phyloP scores from a whole-genome alignment of 176 grass and related monocot species.

The Oryza coarctata region DNA sequence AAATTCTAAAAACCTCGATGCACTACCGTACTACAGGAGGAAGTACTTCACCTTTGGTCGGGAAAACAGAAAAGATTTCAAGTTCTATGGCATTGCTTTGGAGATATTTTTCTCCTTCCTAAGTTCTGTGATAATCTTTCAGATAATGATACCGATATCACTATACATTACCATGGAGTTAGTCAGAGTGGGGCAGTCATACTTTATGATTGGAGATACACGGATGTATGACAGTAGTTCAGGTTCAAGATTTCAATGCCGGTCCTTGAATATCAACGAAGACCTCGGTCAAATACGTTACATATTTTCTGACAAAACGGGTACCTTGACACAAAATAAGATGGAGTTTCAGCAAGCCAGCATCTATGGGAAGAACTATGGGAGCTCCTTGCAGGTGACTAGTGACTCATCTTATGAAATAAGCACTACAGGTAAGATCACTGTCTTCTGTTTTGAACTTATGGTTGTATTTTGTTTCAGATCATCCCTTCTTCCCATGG shows the following conservation, averaged over 20 bases:
- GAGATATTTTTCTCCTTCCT: constrained; percentile 99
- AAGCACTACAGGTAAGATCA: constrained; percentile 74
- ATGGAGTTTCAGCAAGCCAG: constrained; percentile 95
- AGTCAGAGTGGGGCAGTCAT: constrained; percentile 89
- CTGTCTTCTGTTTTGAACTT: constrained; percentile 18
- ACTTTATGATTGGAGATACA: constrained; percentile 98
- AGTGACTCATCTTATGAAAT: constrained; percentile 60
- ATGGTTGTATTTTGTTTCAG: constrained; percentile 6
- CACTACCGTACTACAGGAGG: constrained; percentile 91
- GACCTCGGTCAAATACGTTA: constrained; percentile 96
- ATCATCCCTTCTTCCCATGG: background rate
- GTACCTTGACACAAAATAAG: constrained; percentile 94
- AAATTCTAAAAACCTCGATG: constrained; percentile 76
- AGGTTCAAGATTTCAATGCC: constrained; percentile 96
- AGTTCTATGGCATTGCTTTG: constrained; percentile 86
- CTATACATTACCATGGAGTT: constrained; percentile 99
- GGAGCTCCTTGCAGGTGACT: constrained; percentile 63
- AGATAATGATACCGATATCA: constrained; percentile 99
- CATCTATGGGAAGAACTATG: constrained; percentile 89
- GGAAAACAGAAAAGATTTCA: constrained; percentile 85
- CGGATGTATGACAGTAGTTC: constrained; percentile 89
- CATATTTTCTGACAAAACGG: constrained; percentile 98
- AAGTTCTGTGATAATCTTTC: constrained; percentile 99
- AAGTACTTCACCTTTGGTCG: constrained; percentile 78
- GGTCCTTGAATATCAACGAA: constrained; percentile 99